Conservation (phyloP, 1,284 basidiomycete species). For the Pseudozyma flocculosa region DNA sequence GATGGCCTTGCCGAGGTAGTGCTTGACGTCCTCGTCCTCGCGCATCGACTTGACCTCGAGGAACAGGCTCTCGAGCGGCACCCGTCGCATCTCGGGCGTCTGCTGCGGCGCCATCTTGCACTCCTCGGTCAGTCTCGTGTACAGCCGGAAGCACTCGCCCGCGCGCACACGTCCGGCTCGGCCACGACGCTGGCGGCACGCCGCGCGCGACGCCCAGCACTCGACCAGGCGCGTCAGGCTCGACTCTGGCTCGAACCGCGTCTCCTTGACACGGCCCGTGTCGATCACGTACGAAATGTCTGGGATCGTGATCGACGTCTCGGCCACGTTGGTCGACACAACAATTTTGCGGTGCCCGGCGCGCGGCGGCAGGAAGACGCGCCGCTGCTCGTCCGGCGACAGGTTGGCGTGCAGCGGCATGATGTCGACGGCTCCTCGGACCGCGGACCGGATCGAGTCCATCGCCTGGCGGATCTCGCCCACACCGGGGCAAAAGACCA, state of each 20-base stretch:
- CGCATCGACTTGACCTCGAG: conserved; percentile 80
- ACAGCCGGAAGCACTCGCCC: conserved; percentile 64
- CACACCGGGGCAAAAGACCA: conserved; percentile 81
- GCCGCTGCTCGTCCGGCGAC: conserved; percentile 77
- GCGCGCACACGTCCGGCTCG: conserved; percentile 77
- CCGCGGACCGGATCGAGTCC: conserved; percentile 65
- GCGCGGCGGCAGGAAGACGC: conserved; percentile 69
- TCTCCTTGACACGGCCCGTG: conserved; percentile 88
- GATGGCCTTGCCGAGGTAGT: conserved; percentile 72
- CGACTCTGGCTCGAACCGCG: conserved; percentile 73
- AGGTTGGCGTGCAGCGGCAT: conserved; percentile 88
- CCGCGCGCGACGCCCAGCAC: conserved; percentile 76
- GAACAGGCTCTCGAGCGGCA: conserved; percentile 79
- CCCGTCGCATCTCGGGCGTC: conserved; percentile 81
- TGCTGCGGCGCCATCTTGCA: conserved; percentile 70
- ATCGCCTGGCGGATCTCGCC: conserved; percentile 67
- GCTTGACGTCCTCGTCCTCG: conserved; percentile 75
- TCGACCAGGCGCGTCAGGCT: conserved; percentile 77
- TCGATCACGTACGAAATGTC: conserved; percentile 62
- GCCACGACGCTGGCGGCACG: conserved; percentile 79
- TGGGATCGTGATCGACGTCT: conserved; percentile 88
- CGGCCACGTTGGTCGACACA: conserved; percentile 83
- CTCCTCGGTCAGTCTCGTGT: conserved; percentile 71
- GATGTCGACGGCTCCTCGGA: conserved; percentile 63
- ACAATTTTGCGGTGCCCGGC: conserved; percentile 75